These are phyloP conservation scores for Pseudotsuga menziesii DNA, from an alignment of 75 land plant species.

Conservation along the genomic window DNA sequence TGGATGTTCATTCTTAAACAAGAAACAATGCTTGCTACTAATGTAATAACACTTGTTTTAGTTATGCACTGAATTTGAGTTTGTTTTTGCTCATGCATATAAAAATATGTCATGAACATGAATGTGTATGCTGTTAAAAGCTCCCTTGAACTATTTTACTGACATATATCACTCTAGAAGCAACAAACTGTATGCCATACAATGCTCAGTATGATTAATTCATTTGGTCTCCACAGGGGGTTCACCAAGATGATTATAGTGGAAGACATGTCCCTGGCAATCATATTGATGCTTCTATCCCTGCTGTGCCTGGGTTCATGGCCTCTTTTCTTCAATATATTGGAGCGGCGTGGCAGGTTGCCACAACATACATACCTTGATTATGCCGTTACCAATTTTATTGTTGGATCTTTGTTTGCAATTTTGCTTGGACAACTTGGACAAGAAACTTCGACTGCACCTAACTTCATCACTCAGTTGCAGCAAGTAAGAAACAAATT, in stretches of 20 bases:
- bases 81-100: neutral
- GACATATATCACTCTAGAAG: neutral
- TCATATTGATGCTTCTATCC: conserved; percentile 21
- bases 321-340: conserved; percentile 26
- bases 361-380: conserved; percentile 33
- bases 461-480: conserved; percentile 25
- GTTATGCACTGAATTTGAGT: neutral
- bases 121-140: neutral
- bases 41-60: neutral
- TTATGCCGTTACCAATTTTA: conserved; percentile 22
- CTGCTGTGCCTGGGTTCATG: conserved; percentile 26
- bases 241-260: conserved; percentile 15
- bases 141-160: neutral
- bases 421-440: conserved; percentile 22
- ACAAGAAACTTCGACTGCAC: neutral
- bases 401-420: conserved; percentile 15
- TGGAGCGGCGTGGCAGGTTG: conserved; percentile 24
- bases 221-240: neutral
- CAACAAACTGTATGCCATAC: neutral
- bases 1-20: neutral
- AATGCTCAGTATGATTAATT: neutral
- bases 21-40: neutral
- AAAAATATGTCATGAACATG: neutral
- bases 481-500: conserved; percentile 12
- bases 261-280: conserved; percentile 17